Conservation (phyloP, 495 filamentous ascomycete genomes). For the Penicillium taxi region DNA sequence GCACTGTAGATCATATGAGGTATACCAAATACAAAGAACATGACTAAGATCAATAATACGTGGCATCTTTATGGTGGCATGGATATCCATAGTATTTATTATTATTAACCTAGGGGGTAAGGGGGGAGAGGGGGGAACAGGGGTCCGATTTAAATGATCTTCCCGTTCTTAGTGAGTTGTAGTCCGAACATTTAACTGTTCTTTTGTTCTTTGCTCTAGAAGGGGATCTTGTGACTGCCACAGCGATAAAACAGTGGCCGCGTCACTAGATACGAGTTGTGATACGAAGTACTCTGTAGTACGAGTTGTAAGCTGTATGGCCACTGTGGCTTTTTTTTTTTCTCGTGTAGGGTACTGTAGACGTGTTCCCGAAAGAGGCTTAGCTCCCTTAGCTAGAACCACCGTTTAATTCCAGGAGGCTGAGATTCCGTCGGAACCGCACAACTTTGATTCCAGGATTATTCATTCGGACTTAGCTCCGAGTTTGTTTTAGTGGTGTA, state of each 20-base stretch:
- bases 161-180: too few species aligned
- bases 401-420: constrained; percentile 10
- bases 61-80: too few species aligned
- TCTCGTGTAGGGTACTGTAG: background rate
- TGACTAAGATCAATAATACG: too few species aligned
- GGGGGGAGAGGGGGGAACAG: background rate
- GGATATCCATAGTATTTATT: too few species aligned
- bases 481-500: too few species aligned
- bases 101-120: background rate
- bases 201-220: background rate
- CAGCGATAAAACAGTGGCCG: constrained; percentile 15
- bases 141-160: background rate
- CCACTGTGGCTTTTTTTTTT: constrained; percentile 17
- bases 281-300: constrained; percentile 13
- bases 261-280: constrained; percentile 23
- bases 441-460: too few species aligned
- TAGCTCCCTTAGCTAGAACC: constrained; percentile 9
- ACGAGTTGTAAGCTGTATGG: constrained; percentile 5
- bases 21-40: too few species aligned
- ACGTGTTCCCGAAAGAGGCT: constrained; percentile 2
- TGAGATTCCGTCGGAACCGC: constrained; percentile 8
- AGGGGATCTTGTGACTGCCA: constrained; percentile 9
- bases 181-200: constrained; percentile 1
- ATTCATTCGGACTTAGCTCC: too few species aligned
- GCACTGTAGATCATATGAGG: too few species aligned